Evolutionary conservation across 805 yeast species (phyloP).

Genomic region (Saturnispora quitensis): DNA sequence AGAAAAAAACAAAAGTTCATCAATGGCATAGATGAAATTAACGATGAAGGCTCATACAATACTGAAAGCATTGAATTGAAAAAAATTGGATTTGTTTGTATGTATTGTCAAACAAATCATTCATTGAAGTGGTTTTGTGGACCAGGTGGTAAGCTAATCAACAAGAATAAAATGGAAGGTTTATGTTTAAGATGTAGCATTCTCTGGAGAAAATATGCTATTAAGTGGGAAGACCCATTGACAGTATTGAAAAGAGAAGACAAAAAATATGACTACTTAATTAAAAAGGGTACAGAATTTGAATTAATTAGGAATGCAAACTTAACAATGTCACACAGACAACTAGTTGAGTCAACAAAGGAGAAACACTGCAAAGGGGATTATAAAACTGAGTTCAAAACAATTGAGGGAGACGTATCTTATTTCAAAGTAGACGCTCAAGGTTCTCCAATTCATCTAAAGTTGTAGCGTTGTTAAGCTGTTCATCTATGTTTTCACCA

Average conservation of each 20-base stretch:
- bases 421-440: conserved; percentile 2
- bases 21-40: conserved; percentile 37
- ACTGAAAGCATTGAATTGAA: conserved; percentile 35
- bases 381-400: conserved; percentile 8
- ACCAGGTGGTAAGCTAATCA: conserved; percentile 46
- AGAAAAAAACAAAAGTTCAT: conserved; percentile 37
- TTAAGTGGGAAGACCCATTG: conserved; percentile 73
- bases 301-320: conserved; percentile 60
- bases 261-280: conserved; percentile 29
- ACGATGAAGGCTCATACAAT: conserved; percentile 69
- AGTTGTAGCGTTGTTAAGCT: conserved; percentile 7
- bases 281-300: conserved; percentile 48
- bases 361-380: not conserved
- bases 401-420: conserved; percentile 10
- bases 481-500: conserved; percentile 18
- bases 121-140: conserved; percentile 63
- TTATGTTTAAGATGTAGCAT: conserved; percentile 82
- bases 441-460: conserved; percentile 7
- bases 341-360: conserved; percentile 21
- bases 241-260: conserved; percentile 47
- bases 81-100: conserved; percentile 47
- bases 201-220: conserved; percentile 85
- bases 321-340: conserved; percentile 42
- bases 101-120: conserved; percentile 52
- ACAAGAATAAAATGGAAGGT: conserved; percentile 38